A percentile compares a stretch with the other conserved stretches of the same genome.
phyloP scores from a whole-genome alignment of 2,329 filamentous ascomycete genomes.

The Fonsecaea pedrosoi region DNA sequence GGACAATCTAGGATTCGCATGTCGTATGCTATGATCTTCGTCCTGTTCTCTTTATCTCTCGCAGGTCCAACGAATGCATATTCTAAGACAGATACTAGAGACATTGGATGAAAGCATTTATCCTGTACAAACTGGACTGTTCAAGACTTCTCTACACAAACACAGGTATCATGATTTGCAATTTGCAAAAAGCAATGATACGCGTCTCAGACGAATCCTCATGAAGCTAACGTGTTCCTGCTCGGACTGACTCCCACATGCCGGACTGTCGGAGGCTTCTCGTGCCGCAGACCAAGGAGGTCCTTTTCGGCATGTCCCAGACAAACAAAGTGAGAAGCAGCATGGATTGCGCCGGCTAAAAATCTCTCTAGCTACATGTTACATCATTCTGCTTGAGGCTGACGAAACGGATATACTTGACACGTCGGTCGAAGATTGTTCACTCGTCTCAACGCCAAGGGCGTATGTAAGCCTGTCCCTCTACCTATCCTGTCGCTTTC shows the following conservation, averaged over 20 bases:
- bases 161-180: background rate
- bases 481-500: conserved; percentile 1
- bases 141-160: background rate
- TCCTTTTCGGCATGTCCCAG: conserved; percentile 5
- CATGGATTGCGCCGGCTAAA: background rate
- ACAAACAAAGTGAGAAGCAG: background rate
- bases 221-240: background rate
- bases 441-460: conserved; percentile 2
- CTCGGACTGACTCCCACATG: background rate
- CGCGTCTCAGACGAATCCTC: conserved; percentile 1
- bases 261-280: conserved; percentile 4
- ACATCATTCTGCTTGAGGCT: background rate
- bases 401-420: background rate
- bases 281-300: background rate
- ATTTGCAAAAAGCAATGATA: background rate
- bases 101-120: conserved; percentile 7
- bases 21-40: background rate
- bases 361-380: conserved; percentile 1
- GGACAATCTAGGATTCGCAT: conserved; percentile 3
- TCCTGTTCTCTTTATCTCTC: background rate
- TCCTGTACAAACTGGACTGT: background rate
- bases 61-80: background rate
- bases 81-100: background rate
- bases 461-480: background rate
- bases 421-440: background rate